A percentile compares a stretch with the other conserved stretches of the same genome.
phyloP scores from a whole-genome alignment of 371 early-diverging fungal genomes.

The Actinomortierella ambigua region DNA sequence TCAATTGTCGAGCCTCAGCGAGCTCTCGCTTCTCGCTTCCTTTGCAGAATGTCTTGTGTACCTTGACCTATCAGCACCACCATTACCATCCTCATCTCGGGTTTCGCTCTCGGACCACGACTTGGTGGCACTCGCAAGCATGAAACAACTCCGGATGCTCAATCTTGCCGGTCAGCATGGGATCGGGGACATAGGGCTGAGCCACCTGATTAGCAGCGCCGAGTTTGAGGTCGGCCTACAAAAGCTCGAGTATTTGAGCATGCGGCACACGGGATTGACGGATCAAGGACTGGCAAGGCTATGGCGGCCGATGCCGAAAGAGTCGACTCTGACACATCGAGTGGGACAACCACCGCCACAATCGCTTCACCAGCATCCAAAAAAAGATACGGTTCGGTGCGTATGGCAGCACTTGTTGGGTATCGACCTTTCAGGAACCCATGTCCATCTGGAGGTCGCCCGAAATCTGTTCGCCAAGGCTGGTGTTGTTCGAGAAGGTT shows the following conservation, averaged over 20 bases:
- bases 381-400: background rate
- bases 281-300: constrained; percentile 18
- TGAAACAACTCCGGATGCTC: constrained; percentile 25
- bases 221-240: constrained; percentile 25
- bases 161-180: constrained; percentile 12
- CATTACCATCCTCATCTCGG: background rate
- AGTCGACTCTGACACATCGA: too few species aligned
- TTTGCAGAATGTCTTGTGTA: constrained; percentile 39
- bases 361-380: background rate
- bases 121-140: background rate
- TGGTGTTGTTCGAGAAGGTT: background rate
- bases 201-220: constrained; percentile 31
- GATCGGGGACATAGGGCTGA: constrained; percentile 33
- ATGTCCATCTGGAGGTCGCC: constrained; percentile 13
- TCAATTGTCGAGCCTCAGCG: constrained; percentile 15
- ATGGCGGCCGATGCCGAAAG: background rate
- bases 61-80: constrained; percentile 21
- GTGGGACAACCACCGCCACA: background rate
- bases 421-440: constrained; percentile 22
- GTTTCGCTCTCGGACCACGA: constrained; percentile 2
- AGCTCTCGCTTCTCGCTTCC: constrained; percentile 16
- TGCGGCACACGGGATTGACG: constrained; percentile 22
- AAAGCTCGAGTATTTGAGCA: constrained; percentile 24
- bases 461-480: constrained; percentile 5
- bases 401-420: constrained; percentile 27